These are phyloP conservation scores for Exserohilum turcica DNA, from an alignment of 2,329 filamentous ascomycete species.

Conservation along the genomic window DNA sequence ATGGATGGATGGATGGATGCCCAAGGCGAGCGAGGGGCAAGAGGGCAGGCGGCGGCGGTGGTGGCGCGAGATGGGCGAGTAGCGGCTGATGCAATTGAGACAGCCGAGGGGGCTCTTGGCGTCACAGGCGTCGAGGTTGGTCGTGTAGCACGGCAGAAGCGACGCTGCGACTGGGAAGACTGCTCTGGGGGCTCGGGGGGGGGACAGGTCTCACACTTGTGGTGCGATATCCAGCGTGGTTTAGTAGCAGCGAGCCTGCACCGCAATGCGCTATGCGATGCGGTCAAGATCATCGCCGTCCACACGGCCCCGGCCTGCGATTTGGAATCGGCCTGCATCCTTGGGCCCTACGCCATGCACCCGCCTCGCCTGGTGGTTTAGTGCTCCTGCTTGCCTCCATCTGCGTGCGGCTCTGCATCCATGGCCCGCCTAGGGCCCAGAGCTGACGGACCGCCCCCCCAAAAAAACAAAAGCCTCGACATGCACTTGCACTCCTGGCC, in stretches of 20 bases:
- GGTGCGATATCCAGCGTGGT: conserved; percentile 27
- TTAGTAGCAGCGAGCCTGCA: conserved; percentile 18
- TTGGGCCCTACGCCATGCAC: conserved; percentile 13
- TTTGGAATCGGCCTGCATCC: conserved; percentile 36
- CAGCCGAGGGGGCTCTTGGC: conserved; percentile 33
- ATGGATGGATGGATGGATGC: too few species aligned
- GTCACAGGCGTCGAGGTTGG: conserved; percentile 32
- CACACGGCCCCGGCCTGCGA: conserved; percentile 32
- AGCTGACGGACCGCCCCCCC: background rate
- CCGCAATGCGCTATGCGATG: conserved; percentile 19
- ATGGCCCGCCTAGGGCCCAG: conserved; percentile 15
- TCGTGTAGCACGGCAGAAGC: conserved; percentile 22
- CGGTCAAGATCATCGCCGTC: conserved; percentile 14
- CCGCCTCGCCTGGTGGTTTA: background rate
- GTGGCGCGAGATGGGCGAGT: background rate
- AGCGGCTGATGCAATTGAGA: conserved; percentile 31
- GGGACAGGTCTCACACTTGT: conserved; percentile 31
- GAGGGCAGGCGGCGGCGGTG: conserved; percentile 3
- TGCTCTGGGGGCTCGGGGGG: too few species aligned
- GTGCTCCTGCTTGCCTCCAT: conserved; percentile 11
- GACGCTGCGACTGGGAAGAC: conserved; percentile 20
- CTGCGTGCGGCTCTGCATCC: conserved; percentile 21
- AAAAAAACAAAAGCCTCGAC: conserved; percentile 2
- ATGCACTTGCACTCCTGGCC: too few species aligned
- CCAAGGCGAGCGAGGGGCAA: background rate